Percentiles rank a stretch among this genome's conserved stretches.
Conservation (phyloP, 352 stramenopile species). For the Phytopythium litorale region DNA sequence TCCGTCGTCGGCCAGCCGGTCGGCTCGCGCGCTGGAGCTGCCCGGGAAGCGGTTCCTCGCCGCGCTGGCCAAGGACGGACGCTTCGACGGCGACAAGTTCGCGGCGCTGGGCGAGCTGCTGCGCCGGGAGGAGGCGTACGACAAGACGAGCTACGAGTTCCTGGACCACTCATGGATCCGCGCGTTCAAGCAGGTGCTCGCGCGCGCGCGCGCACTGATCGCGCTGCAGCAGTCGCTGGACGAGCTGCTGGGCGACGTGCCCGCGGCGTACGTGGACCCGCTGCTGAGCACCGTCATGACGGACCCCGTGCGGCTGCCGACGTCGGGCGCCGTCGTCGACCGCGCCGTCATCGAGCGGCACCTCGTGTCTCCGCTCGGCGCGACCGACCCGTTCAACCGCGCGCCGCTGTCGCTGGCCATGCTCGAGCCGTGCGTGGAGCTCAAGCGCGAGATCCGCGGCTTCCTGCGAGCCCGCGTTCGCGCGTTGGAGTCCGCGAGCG, state of each 20-base stretch:
- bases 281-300: slow-evolving; percentile 90
- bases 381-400: slow-evolving; percentile 94
- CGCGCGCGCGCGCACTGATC: slow-evolving; percentile 53
- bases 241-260: slow-evolving; percentile 86
- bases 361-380: slow-evolving; percentile 71
- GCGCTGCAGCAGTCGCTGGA: slow-evolving; percentile 59
- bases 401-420: slow-evolving; percentile 75
- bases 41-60: slow-evolving; percentile 49
- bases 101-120: slow-evolving; percentile 37
- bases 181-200: slow-evolving; percentile 37
- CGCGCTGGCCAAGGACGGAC: slow-evolving; percentile 62
- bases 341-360: slow-evolving; percentile 93
- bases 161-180: slow-evolving; percentile 50
- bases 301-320: slow-evolving; percentile 90
- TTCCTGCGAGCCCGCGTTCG: slow-evolving; percentile 56
- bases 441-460: slow-evolving; percentile 55
- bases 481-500: slow-evolving; percentile 23
- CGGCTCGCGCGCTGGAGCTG: neutral
- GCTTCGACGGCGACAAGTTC: slow-evolving; percentile 56
- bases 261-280: slow-evolving; percentile 95
- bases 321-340: slow-evolving; percentile 88
- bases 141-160: slow-evolving; percentile 28
- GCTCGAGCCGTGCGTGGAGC: slow-evolving; percentile 44
- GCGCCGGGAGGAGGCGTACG: slow-evolving; percentile 9
- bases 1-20: neutral